Base-by-base conservation (phyloP, 2,329 filamentous ascomycete species). In the Teratosphaeria viscida region DNA sequence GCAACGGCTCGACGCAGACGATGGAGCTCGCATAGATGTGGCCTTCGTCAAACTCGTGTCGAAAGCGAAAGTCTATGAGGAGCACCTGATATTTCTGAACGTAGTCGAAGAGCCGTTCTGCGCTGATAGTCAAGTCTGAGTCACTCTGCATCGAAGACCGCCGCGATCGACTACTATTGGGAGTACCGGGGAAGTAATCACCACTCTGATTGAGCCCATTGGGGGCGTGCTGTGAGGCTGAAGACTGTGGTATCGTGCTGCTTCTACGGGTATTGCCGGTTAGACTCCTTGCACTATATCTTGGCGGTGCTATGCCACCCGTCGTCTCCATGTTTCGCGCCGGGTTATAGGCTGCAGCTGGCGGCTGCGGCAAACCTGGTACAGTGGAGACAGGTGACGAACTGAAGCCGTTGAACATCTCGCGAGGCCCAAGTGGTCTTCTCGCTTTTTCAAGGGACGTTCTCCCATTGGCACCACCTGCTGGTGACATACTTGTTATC, bases 1-100 rank as follows among this genome's bases (percentile, higher is more conserved):
- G 82, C 53, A 95, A 82, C 27, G 92, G 90, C 68, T 99, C 94
- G 61, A 99, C 83, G 72, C 94, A 99, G 53, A 99, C 90, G 47
- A 91, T 89, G 5, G 84, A 86, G 59, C 86, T 86, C 5, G 88
- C 85, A 77, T 88, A 88, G 63, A 99, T 91, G 71, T 99, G 94
- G 0, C 94, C 94, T 55, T 87, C 81, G 66, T 97, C 90, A 70
- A 89, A 99, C 8, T 88, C 83, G 57, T 88, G 84, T 29, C 94
- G 85, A 59, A 83, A 78, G 47, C 94, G 86, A 52, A 96, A 85
- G 72, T 99, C 94, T 64, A 99, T 90, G 27, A 97, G 73, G 12
- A 99, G 76, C 27, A 96, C 80, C 62, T 75, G 85, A 75, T 75
- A 90, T 60, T 79, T 77, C 59, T 81, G 79, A 69, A 95, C 83